Conservation (phyloP, 768 basidiomycete genomes). For the Leccinum disarticulatum region DNA sequence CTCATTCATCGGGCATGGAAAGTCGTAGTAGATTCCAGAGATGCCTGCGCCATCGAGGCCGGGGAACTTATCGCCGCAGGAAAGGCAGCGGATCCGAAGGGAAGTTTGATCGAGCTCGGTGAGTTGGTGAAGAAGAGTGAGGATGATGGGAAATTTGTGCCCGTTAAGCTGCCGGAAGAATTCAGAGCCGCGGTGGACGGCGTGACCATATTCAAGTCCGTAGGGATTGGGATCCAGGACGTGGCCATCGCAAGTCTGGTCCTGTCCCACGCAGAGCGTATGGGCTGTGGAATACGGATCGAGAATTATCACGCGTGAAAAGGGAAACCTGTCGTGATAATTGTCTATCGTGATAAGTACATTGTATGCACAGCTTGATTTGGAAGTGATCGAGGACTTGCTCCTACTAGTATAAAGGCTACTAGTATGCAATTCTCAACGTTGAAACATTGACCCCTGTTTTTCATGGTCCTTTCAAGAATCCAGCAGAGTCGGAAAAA, state of each 20-base stretch:
- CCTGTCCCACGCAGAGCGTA: constrained; percentile 55
- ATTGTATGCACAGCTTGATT: too few relatives aligned
- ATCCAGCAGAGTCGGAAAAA: not conserved
- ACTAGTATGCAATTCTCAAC: too few relatives aligned
- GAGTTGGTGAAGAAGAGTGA: constrained; percentile 43
- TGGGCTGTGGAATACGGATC: constrained; percentile 52
- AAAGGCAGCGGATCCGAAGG: constrained; percentile 39
- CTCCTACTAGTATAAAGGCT: too few relatives aligned
- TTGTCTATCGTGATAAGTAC: not conserved
- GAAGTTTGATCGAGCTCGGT: constrained; percentile 66
- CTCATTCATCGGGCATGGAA: constrained; percentile 55
- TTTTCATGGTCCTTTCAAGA: not conserved
- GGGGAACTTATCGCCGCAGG: constrained; percentile 69
- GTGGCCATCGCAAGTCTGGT: constrained; percentile 76
- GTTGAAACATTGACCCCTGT: too few relatives aligned
- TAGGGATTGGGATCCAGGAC: constrained; percentile 86
- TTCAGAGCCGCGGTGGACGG: constrained; percentile 35
- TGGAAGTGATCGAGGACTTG: not conserved
- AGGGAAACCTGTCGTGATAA: not conserved
- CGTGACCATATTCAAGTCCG: constrained; percentile 84
- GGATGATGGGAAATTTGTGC: constrained; percentile 6
- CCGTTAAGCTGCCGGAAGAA: constrained; percentile 11
- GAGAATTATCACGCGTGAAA: constrained; percentile 41
- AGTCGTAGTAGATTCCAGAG: constrained; percentile 72
- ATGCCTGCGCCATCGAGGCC: constrained; percentile 72